Evolutionary conservation across 345 rosid species (phyloP).

Genomic region (Dovyalis caffra): DNA sequence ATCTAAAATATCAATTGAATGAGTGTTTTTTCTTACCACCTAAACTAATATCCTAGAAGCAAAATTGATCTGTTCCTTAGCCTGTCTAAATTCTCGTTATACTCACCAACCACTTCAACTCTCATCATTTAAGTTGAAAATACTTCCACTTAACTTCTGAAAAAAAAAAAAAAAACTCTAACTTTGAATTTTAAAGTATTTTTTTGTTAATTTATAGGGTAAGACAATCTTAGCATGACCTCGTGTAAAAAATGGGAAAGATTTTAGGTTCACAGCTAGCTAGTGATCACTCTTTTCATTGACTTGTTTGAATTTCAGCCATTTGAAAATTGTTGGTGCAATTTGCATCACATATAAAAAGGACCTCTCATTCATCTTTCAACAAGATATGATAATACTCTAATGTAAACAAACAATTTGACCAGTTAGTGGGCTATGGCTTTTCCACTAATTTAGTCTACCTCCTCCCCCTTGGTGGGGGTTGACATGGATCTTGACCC

Average conservation of each 20-base stretch:
- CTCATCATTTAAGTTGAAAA: neutral
- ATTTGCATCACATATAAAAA: conserved; percentile 10
- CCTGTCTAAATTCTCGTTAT: conserved; percentile 3
- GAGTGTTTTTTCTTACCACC: no score
- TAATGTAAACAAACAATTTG: conserved; percentile 24
- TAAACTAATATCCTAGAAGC: neutral
- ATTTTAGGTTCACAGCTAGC: neutral
- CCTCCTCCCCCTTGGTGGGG: conserved; percentile 26
- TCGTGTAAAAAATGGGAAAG: neutral
- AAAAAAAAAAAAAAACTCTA: neutral
- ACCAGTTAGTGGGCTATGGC: conserved; percentile 41
- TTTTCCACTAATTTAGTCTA: conserved; percentile 32
- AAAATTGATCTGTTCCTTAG: neutral
- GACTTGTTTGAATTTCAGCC: conserved; percentile 20
- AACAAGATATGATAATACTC: conserved; percentile 14
- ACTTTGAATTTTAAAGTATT: neutral
- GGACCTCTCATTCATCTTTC: neutral
- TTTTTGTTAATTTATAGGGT: neutral
- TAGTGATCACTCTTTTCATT: conserved; percentile 17
- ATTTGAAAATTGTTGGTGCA: conserved; percentile 6
- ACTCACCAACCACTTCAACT: neutral
- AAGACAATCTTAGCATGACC: neutral
- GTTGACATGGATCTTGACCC: conserved; percentile 52
- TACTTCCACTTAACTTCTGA: neutral
- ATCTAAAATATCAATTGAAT: no score